Evolutionary conservation across 2,329 filamentous ascomycete species (phyloP), one percentile per base, ranked within the genome.

Genomic region (Cladosporium colombiae): DNA sequence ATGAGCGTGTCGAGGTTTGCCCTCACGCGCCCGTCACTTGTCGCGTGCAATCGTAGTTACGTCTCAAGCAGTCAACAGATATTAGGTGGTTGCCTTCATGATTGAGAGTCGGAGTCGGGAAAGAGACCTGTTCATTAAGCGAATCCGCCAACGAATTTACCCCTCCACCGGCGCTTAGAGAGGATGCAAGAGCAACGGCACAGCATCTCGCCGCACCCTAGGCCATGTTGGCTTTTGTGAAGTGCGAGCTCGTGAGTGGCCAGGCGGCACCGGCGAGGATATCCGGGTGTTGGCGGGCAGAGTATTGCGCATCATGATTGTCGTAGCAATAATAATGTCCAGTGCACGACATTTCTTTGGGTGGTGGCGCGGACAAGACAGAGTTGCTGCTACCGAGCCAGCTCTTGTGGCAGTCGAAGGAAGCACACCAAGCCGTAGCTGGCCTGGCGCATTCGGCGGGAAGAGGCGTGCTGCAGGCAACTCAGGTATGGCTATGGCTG

Each of bases 121-220:
- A 13, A 46, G 2, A 23, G 40, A 46, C 8, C n/a, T 6, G n/a
- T 46, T 5, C n/a, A 7, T 13, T 21, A 46, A 46, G 40, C 40
- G 40, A 46, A 46, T 13, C n/a, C 40, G 40, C 40, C 40, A 46
- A 21, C 40, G n/a, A 21, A 21, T 55, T 31, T 55, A 31, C 52
- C 52, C 52, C 61, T 44, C 61, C 61, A 56, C 50, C 35, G 61
- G 61, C 61, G 61, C 61, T 63, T 63, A 63, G n/a, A 56, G 21
- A 31, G 27, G 25, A 29, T 33, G 27, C 27, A 55, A 29, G 23
- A 56, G 18, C 58, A 13, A 53, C 59, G 29, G 46, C 59, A 37
- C 46, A 52, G 61, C 61, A 55, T 59, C 23, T 21, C 18, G 52
- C 18, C 18, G 25, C 52, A 35, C 52, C 18, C 29, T 18, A 35